Conservation (phyloP, 2,329 filamentous ascomycete genomes). For the Acephala macrosclerotiorum region DNA sequence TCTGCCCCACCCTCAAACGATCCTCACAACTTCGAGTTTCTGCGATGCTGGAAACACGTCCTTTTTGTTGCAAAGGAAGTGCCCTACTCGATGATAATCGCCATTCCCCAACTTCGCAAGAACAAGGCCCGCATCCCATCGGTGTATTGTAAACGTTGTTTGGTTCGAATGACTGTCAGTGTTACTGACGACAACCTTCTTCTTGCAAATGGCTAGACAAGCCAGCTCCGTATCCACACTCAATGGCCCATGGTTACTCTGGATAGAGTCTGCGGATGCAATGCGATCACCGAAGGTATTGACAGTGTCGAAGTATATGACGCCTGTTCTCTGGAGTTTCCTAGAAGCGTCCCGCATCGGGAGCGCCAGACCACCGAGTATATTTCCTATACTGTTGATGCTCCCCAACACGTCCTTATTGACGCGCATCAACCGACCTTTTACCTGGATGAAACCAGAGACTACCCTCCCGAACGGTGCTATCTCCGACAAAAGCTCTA, state of each 20-base stretch:
- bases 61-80: not conserved
- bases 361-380: not conserved
- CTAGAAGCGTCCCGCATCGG: not conserved
- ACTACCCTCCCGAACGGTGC: not conserved
- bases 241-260: not conserved
- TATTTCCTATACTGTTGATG: not conserved
- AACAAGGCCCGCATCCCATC: not conserved
- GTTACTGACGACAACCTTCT: not conserved
- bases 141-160: not conserved
- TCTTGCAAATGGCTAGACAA: not conserved
- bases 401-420: not conserved
- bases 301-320: not conserved
- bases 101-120: not conserved
- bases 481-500: not conserved
- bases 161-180: not conserved
- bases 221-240: not conserved
- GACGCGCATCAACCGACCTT: not conserved
- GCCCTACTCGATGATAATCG: slow-evolving; percentile 5
- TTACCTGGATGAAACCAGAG: not conserved
- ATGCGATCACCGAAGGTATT: not conserved
- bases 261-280: not conserved
- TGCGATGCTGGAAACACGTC: not conserved
- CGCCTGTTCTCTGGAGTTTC: not conserved
- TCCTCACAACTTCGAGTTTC: not conserved
- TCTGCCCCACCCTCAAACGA: not conserved